A percentile compares a stretch with the other conserved stretches of the same genome.
phyloP scores from a whole-genome alignment of 2,329 filamentous ascomycete species.

The Xylariaceae sp. region DNA sequence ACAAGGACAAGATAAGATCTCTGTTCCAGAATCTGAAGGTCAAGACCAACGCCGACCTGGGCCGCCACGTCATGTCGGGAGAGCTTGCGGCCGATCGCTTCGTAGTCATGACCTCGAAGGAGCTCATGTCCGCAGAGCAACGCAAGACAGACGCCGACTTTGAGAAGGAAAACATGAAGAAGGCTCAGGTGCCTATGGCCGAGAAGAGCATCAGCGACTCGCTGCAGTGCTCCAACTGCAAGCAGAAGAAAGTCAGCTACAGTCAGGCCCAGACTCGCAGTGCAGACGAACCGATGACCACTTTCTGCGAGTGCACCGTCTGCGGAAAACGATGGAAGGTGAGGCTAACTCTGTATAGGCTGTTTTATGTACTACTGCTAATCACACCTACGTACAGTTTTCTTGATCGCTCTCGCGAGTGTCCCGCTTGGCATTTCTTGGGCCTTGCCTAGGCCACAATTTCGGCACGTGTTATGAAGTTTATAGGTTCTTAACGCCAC shows the following conservation, averaged over 20 bases:
- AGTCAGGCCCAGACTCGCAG: slow-evolving; percentile 92
- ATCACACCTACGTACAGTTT: slow-evolving; percentile 26
- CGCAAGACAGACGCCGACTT: slow-evolving; percentile 75
- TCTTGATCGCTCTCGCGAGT: slow-evolving; percentile 22
- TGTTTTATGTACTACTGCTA: slow-evolving; percentile 29
- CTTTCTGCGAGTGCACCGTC: slow-evolving; percentile 71
- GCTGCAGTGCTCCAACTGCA: slow-evolving; percentile 88
- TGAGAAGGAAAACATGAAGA: slow-evolving; percentile 92
- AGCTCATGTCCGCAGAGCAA: slow-evolving; percentile 86
- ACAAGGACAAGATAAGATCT: slow-evolving; percentile 87
- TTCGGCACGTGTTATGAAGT: slow-evolving; percentile 2
- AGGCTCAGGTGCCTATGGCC: slow-evolving; percentile 89
- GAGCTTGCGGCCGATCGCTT: slow-evolving; percentile 74
- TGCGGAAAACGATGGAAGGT: slow-evolving; percentile 76
- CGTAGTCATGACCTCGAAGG: slow-evolving; percentile 84
- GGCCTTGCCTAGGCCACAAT: slow-evolving; percentile 10
- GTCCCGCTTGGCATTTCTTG: slow-evolving; percentile 4
- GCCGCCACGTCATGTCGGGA: slow-evolving; percentile 73
- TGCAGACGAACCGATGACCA: slow-evolving; percentile 92
- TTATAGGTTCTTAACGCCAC: slow-evolving; percentile 5
- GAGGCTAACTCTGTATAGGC: slow-evolving; percentile 35
- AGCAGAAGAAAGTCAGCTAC: slow-evolving; percentile 92
- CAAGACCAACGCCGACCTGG: slow-evolving; percentile 79
- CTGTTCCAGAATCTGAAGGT: slow-evolving; percentile 95
- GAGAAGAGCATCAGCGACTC: slow-evolving; percentile 89